Conservation (phyloP, 306 rosid genomes). For the Ormosia semicastrata region DNA sequence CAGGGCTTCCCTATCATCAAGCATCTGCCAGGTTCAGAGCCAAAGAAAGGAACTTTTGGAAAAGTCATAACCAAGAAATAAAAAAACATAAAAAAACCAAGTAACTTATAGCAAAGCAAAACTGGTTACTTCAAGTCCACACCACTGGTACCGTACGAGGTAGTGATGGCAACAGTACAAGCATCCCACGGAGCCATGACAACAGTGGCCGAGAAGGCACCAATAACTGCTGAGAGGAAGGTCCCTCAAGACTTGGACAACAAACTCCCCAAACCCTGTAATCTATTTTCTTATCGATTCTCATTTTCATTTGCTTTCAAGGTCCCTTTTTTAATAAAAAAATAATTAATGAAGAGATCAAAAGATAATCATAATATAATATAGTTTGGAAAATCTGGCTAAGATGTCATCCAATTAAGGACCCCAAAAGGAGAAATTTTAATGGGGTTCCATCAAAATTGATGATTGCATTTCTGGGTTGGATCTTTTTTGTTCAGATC, state of each 20-base stretch:
- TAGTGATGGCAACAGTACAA: slow-evolving; percentile 22
- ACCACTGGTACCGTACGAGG: neutral
- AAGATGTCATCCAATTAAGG: neutral
- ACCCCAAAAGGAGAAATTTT: neutral
- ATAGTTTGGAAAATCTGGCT: neutral
- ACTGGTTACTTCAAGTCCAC: neutral
- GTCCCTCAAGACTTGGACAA: slow-evolving; percentile 38
- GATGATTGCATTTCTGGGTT: neutral
- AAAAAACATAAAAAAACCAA: neutral
- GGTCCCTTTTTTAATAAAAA: neutral
- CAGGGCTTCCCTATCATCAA: neutral
- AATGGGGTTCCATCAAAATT: slow-evolving; percentile 19
- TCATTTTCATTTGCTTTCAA: neutral
- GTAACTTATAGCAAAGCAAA: neutral
- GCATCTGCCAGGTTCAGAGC: neutral
- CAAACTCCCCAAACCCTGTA: slow-evolving; percentile 69
- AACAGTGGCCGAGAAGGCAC: slow-evolving; percentile 47
- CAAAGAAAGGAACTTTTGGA: neutral
- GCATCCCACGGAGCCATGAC: slow-evolving; percentile 35
- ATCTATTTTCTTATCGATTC: neutral
- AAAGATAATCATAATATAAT: no score
- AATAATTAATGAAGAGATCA: neutral
- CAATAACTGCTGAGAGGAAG: slow-evolving; percentile 37
- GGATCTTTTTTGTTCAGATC: slow-evolving; percentile 29
- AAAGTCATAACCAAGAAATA: neutral